A percentile compares a stretch with the other conserved stretches of the same genome.
Conservation (phyloP, 768 basidiomycete species). For the Mycena sanguinolenta region DNA sequence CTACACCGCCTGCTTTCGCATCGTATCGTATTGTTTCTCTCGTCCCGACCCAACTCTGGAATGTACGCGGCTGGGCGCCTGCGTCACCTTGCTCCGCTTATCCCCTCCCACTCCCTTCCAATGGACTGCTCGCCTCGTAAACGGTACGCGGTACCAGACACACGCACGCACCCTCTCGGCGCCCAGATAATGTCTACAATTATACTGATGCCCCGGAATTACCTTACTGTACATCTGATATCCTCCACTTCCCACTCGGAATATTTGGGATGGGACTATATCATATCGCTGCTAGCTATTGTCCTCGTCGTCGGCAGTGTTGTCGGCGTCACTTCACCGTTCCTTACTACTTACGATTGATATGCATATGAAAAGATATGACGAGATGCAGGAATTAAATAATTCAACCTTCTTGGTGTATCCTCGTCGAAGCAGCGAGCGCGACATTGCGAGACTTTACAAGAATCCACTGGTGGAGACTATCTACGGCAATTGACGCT, state of each 20-base stretch:
- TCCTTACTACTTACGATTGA: constrained; percentile 36
- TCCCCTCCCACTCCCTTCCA: constrained; percentile 2
- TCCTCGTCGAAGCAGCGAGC: no score
- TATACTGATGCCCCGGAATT: constrained; percentile 33
- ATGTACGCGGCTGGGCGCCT: constrained; percentile 13
- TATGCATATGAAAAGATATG: constrained; percentile 37
- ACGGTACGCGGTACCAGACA: neutral
- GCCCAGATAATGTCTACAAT: constrained; percentile 22
- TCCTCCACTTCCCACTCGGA: constrained; percentile 6
- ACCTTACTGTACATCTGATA: constrained; percentile 29
- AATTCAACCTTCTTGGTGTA: constrained; percentile 8
- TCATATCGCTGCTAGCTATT: constrained; percentile 28
- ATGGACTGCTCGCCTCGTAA: constrained; percentile 9
- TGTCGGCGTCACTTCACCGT: constrained; percentile 13
- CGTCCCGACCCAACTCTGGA: neutral
- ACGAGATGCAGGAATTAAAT: constrained; percentile 32
- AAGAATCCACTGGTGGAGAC: no score
- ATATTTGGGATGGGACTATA: constrained; percentile 1
- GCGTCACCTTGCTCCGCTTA: neutral
- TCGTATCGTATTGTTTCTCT: constrained; percentile 11
- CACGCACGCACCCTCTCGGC: constrained; percentile 10
- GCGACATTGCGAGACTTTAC: no score
- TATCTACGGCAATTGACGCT: no score
- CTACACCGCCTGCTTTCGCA: constrained; percentile 33
- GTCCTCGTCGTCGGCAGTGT: neutral